Base-by-base conservation (phyloP, 208 protist genomes). In the Acanthamoeba quina region DNA sequence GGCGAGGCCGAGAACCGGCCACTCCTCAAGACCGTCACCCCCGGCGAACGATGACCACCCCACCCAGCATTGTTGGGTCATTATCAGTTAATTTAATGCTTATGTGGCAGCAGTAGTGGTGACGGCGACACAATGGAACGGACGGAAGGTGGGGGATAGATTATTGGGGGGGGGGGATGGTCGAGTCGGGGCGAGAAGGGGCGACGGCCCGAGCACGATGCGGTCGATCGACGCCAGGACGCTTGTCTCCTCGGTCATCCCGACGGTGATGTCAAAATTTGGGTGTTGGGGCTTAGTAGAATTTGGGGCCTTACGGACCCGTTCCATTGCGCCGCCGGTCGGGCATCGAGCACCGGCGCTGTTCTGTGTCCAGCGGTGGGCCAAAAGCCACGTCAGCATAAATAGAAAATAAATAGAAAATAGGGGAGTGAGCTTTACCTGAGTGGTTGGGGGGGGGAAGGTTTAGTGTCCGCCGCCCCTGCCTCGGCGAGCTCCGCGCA, bases 141-240 rank as follows among this genome's bases (percentile, higher is more conserved):
- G 76, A 85, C 76, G 76, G 76, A 19, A 37, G 76, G 47, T 31
- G 49, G 76, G 76, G 76, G 76, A 62, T 58, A 85, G 76, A 85
- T 85, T 15, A 31, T 2, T 37, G 19, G 74, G 41, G 26, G 7
- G 74, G 74, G n/a, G n/a, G n/a, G n/a, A n/a, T 9, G 68, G 54
- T 58, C 54, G 10, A 11, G 54, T 58, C 54, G 54, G 15, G 54
- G 15, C 10, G 19, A 19, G 15, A 24, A 58, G 54, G 19, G 54
- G 15, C 1, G 15, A 58, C 54, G 54, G n/a, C 54, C 54, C 15
- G 19, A 11, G 54, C 54, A 19, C 10, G 54, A 58, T 19, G 54
- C 15, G 19, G 54, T 24, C 54, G 19, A 70, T 11, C 11, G 49
- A 54, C 15, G 49, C 49, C 3, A 54, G 49, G 49, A 54, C 49